Evolutionary conservation across 2,329 filamentous ascomycete species (phyloP), one percentile per base, ranked within the genome.

Genomic region (Microdochium nivale): DNA sequence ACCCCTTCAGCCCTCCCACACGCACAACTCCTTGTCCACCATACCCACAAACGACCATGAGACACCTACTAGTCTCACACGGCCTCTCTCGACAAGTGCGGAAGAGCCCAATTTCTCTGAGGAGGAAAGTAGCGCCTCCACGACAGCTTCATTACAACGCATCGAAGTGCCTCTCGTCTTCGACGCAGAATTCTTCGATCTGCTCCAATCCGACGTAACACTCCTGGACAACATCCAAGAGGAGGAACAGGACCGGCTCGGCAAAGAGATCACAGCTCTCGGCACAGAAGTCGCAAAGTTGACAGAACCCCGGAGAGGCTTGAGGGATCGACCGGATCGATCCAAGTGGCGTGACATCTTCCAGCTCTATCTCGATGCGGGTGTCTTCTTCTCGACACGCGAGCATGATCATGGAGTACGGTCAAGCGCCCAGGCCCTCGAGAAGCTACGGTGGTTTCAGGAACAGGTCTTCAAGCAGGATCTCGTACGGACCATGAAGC

Each of bases 341-440:
- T 80, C 83, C 50, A 78, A 78, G 35, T 95, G 90, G 90, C 81
- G 90, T 48, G 78, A 86, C 57, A 84, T 95, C 56, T 92, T 95
- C 60, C 84, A 90, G 54, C 70, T 92, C 0, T 95, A 95, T 61
- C 70, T 91, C 13, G 85, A 94, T 52, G 85, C 86, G 8, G 80
- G 86, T 51, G 77, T 95, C 27, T 95, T 95, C 70, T 94, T 94
- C 65, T 89, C 87, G 1, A 87, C 84, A 0, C 80, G 81, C 27
- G 89, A 95, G 65, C 69, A 70, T 30, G 84, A 88, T 56, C 83
- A 86, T 52, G 87, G 87, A 14, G 75, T 80, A 2, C 78, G 88
- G 49, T 78, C 80, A 49, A 86, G 84, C 56, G 71, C 74, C 3
- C 78, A 80, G 54, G 89, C 89, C 1, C 75, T 84, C 49, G 75